phyloP scores from a whole-genome alignment of 139 green algal genomes.

The Volvox reticuliferus region DNA sequence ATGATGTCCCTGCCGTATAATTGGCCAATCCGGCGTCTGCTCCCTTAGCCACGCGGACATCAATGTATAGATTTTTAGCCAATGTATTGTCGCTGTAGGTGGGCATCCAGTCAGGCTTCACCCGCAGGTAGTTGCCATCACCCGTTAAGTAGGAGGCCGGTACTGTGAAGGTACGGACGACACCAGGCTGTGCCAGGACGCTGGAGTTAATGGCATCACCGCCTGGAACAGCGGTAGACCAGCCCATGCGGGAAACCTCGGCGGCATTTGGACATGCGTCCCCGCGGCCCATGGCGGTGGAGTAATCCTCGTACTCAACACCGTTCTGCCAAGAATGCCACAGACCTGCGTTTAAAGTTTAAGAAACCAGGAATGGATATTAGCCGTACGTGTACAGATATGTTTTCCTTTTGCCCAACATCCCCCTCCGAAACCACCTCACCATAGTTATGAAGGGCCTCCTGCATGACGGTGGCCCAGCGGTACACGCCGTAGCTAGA shows the following conservation, averaged over 20 bases:
- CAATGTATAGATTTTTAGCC: conserved; percentile 24
- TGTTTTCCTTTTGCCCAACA: too few relatives aligned
- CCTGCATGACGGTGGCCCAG: conserved; percentile 28
- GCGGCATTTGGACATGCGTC: conserved; percentile 30
- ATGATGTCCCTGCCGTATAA: background rate
- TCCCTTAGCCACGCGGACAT: background rate
- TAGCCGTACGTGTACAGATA: too few relatives aligned
- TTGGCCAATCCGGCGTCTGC: background rate
- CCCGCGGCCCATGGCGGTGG: conserved; percentile 27
- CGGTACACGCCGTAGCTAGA: conserved; percentile 1
- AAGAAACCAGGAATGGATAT: too few relatives aligned
- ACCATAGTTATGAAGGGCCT: conserved; percentile 17
- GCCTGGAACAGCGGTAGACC: background rate
- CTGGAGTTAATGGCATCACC: background rate
- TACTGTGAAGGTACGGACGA: background rate
- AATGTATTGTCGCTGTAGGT: background rate
- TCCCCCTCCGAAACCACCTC: background rate
- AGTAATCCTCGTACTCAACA: conserved; percentile 20
- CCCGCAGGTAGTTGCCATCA: background rate
- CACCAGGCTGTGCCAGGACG: background rate
- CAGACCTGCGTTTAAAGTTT: conserved; percentile 3
- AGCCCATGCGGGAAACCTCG: conserved; percentile 4
- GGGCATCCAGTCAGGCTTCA: background rate
- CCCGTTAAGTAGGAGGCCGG: conserved; percentile 24
- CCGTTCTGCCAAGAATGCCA: conserved; percentile 33